Conservation (phyloP, 1,284 basidiomycete species). For the Ceratobasidium sp. region DNA sequence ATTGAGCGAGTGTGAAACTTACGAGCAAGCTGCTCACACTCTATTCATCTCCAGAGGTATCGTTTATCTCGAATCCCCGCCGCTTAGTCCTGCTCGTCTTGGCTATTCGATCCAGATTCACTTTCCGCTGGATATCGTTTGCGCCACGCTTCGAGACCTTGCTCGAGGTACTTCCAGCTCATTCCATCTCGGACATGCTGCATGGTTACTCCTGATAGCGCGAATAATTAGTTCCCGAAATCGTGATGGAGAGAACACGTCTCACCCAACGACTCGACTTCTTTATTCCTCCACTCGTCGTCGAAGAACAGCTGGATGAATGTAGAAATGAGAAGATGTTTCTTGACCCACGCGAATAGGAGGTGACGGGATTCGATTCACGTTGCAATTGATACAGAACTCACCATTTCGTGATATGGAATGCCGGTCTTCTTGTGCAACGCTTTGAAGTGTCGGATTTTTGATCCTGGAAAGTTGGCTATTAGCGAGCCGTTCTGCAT, state of each 20-base stretch:
- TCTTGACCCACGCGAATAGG: background rate
- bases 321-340: background rate
- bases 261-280: slow-evolving; percentile 78
- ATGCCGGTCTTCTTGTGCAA: slow-evolving; percentile 83
- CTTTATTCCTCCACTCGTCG: slow-evolving; percentile 81
- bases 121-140: slow-evolving; percentile 59
- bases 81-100: background rate
- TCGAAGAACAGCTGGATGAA: slow-evolving; percentile 80
- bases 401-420: slow-evolving; percentile 85
- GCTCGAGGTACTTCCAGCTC: slow-evolving; percentile 68
- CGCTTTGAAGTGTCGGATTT: slow-evolving; percentile 82
- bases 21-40: too few species aligned
- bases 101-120: slow-evolving; percentile 34
- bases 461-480: slow-evolving; percentile 68
- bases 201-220: slow-evolving; percentile 76
- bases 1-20: too few species aligned
- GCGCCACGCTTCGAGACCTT: slow-evolving; percentile 74
- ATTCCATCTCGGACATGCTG: slow-evolving; percentile 68
- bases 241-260: background rate
- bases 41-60: background rate
- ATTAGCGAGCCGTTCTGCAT: background rate
- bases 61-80: background rate
- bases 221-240: slow-evolving; percentile 43
- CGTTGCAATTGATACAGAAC: background rate
- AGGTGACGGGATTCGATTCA: background rate